phyloP scores from a whole-genome alignment of 2,329 filamentous ascomycete species.

The Aspergillus spinulosporus region DNA sequence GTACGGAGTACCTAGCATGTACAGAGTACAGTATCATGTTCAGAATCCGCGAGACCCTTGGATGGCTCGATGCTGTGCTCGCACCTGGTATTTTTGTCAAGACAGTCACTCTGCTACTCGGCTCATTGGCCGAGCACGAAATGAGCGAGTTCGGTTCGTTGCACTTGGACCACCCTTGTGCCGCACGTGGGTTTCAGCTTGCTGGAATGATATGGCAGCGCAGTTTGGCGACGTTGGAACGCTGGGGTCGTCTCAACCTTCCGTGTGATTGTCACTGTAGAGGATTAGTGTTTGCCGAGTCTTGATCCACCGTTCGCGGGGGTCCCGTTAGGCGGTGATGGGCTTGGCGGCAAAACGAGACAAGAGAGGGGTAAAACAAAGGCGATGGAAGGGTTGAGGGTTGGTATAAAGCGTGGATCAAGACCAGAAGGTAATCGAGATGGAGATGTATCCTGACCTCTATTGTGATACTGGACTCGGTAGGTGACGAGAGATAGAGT shows the following conservation, averaged over 20 bases:
- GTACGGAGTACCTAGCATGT: not conserved
- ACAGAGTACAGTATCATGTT: not conserved
- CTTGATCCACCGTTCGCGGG: constrained; percentile 10
- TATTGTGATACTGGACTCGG: not conserved
- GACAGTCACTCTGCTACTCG: not conserved
- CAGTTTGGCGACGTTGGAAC: not conserved
- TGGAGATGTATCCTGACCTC: no score
- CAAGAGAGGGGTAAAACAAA: not conserved
- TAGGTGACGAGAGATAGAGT: not conserved
- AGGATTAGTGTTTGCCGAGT: not conserved
- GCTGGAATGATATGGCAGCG: not conserved
- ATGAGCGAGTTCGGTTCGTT: not conserved
- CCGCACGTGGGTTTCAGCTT: constrained; percentile 4
- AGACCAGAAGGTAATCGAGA: no score
- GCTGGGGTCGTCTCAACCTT: not conserved
- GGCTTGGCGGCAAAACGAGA: not conserved
- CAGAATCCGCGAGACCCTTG: not conserved
- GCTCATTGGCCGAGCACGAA: not conserved
- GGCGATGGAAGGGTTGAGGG: not conserved
- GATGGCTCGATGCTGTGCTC: not conserved
- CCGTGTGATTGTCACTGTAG: not conserved
- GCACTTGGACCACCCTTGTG: not conserved
- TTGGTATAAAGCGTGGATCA: not conserved
- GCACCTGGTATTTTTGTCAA: not conserved
- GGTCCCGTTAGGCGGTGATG: not conserved